These are phyloP conservation scores for Pseudofabraea citricarpa DNA, from an alignment of 2,329 filamentous ascomycete genomes.

Conservation along the genomic window DNA sequence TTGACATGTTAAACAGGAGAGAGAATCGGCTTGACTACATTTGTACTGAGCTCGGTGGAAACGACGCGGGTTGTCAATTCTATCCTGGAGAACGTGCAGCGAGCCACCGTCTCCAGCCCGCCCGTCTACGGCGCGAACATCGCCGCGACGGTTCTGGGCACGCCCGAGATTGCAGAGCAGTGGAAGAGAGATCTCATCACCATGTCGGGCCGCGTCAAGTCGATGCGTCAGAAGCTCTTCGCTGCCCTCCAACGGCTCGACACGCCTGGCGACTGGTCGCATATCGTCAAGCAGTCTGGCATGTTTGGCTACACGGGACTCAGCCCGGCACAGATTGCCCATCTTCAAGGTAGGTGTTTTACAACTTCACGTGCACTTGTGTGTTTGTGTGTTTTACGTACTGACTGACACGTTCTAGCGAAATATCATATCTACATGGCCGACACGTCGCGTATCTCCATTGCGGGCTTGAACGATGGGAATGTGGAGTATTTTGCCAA, in stretches of 20 bases:
- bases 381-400: too few relatives aligned
- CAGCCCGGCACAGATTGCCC: constrained; percentile 39
- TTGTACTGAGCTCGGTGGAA: constrained; percentile 20
- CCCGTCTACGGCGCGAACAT: constrained; percentile 32
- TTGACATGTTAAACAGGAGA: too few relatives aligned
- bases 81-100: constrained; percentile 27
- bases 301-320: constrained; percentile 45
- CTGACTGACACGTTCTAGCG: too few relatives aligned
- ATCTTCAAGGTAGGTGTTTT: constrained; percentile 12
- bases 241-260: constrained; percentile 26
- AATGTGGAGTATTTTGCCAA: constrained; percentile 30
- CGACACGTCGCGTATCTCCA: constrained; percentile 32
- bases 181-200: constrained; percentile 32
- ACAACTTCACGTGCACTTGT: too few relatives aligned
- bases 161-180: constrained; percentile 22
- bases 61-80: constrained; percentile 18
- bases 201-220: constrained; percentile 32
- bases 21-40: constrained; percentile 11
- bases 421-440: constrained; percentile 35
- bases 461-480: constrained; percentile 33
- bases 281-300: constrained; percentile 32
- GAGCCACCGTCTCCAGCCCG: constrained; percentile 31
- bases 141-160: constrained; percentile 28
- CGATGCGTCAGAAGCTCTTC: constrained; percentile 31
- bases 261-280: constrained; percentile 33